A percentile compares a stretch with the other conserved stretches of the same genome.
These are phyloP conservation scores for Thuidium tamariscinum DNA, from an alignment of 225 moss, liverwort and hornwort species.

Conservation along the genomic window DNA sequence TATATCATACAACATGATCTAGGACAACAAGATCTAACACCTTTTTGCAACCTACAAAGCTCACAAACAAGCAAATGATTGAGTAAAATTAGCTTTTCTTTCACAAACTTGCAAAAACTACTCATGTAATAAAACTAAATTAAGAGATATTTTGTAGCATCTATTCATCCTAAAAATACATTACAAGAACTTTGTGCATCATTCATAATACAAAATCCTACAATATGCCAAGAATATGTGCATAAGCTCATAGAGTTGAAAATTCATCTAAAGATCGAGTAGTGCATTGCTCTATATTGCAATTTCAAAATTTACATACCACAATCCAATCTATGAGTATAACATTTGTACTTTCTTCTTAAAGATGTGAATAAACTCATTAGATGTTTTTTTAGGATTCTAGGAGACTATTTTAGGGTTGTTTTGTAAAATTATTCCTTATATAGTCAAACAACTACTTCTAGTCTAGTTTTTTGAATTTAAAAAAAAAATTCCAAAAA, in stretches of 20 bases:
- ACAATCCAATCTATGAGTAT: too few relatives aligned
- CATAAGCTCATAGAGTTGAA: not conserved
- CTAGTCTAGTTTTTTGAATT: too few relatives aligned
- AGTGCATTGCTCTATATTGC: not conserved
- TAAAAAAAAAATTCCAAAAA: too few relatives aligned
- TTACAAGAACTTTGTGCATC: accelerated
- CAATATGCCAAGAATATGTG: too few relatives aligned
- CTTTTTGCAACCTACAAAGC: not conserved
- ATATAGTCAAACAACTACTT: too few relatives aligned
- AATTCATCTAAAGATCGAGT: not conserved
- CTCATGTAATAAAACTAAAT: too few relatives aligned
- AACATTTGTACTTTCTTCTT: too few relatives aligned
- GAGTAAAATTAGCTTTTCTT: accelerated
- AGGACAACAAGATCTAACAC: not conserved
- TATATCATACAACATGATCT: not conserved
- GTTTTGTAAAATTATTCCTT: too few relatives aligned
- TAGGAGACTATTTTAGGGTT: too few relatives aligned
- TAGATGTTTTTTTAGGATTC: too few relatives aligned
- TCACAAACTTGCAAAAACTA: not conserved
- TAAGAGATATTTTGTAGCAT: not conserved
- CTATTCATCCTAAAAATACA: not conserved
- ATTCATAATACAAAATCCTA: not conserved
- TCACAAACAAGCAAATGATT: not conserved
- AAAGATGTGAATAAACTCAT: too few relatives aligned
- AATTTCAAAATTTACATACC: not conserved